Evolutionary conservation across 305 asterid genomes (phyloP), one percentile per base, ranked within the genome.

Genomic region (Fraxinus velutina): DNA sequence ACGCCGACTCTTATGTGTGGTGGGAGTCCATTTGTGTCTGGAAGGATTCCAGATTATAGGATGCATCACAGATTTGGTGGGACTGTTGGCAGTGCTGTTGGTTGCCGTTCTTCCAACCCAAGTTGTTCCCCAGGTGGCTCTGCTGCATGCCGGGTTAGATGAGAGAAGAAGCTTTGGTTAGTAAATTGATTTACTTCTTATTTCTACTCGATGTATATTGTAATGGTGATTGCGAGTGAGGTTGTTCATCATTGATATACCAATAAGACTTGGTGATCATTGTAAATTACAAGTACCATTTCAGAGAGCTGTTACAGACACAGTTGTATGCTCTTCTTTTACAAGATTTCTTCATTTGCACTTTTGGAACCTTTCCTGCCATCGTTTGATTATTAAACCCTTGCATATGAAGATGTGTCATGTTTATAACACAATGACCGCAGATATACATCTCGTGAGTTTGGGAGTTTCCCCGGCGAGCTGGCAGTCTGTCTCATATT

Each of bases 81-180:
- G 78, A 62, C 89, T n/a, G 92, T 88, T 27, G 91, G 93, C 82
- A 84, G 85, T 68, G 87, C 91, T 81, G 92, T 89, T 75, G 93
- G 89, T 82, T 94, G 98, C 81, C 89, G 96, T 74, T 87, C 95
- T 64, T 82, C 96, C 50, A 90, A 89, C 87, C 92, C 93, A 5
- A 90, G 79, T 81, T 89, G 96, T 88, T 92, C 98, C 78, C 93
- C 97, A 1, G 91, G 94, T 81, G 95, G 93, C 75, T 91, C 95
- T 8, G 88, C 93, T 27, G 86, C 93, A 13, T 94, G 97, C 86
- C 91, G 92, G 78, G 98, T 92, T 80, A 90, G 99, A 89, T 93
- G 93, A 90, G 84, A 75, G 71, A 62, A 81, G 29, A 55, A 57
- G 60, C 52, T 60, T 75, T 44, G 73, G 9, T n/a, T n/a, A 81